Percentiles rank a stretch among this genome's conserved stretches.
These are phyloP conservation scores for Mucor indicus DNA, from an alignment of 371 early-diverging fungal species.

Conservation along the genomic window DNA sequence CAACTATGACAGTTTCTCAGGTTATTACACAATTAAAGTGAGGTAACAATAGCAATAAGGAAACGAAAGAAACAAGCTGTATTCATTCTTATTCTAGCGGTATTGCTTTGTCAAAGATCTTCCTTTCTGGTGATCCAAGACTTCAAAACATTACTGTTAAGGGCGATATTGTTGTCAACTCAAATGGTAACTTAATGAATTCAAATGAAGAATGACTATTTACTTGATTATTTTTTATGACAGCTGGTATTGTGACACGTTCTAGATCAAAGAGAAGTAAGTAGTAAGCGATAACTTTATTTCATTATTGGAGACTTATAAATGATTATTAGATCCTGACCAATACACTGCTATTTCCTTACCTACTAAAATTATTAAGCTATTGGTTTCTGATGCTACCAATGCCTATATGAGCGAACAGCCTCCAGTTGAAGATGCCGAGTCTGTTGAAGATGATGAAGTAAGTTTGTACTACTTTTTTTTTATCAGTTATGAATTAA, in stretches of 20 bases:
- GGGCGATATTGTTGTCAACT: constrained; percentile 76
- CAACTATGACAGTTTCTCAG: constrained; percentile 71
- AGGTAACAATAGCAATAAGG: constrained; percentile 44
- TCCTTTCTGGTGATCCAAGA: constrained; percentile 63
- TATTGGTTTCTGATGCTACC: constrained; percentile 74
- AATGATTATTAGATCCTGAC: constrained; percentile 61
- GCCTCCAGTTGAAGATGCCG: constrained; percentile 45
- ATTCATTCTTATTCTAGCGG: constrained; percentile 46
- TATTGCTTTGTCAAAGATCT: constrained; percentile 75
- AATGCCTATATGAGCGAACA: constrained; percentile 47
- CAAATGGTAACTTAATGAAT: constrained; percentile 56
- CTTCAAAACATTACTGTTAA: constrained; percentile 68
- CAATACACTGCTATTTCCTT: constrained; percentile 77
- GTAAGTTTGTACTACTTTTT: not conserved
- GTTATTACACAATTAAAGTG: constrained; percentile 73
- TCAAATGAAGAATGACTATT: no score
- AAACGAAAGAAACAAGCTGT: not conserved
- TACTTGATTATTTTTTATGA: not conserved
- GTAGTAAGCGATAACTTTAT: not conserved
- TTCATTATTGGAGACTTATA: not conserved
- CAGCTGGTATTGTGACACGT: constrained; percentile 56
- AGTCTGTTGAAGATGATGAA: constrained; percentile 40
- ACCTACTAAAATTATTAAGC: constrained; percentile 77
- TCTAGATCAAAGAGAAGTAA: constrained; percentile 55
- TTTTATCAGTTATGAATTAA: no score